phyloP scores from a whole-genome alignment of 1,284 basidiomycete species.

The Ustilago shanxiensis region DNA sequence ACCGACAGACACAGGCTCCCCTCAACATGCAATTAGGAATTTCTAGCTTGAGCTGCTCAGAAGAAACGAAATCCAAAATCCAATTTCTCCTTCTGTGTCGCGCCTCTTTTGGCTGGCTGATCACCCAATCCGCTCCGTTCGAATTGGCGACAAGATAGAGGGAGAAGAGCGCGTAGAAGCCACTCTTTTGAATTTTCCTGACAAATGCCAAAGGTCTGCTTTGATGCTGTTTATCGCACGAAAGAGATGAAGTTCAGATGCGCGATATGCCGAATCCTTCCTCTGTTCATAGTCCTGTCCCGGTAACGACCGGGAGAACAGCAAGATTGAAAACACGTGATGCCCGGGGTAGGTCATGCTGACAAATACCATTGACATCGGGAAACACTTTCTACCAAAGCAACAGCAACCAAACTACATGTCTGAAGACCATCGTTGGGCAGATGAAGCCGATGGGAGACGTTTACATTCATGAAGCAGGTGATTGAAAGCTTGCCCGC shows the following conservation, averaged over 20 bases:
- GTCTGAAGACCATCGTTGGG: too few relatives aligned
- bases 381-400: too few relatives aligned
- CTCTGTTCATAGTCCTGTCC: neutral
- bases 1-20: neutral
- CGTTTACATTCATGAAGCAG: too few relatives aligned
- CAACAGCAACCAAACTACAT: too few relatives aligned
- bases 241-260: neutral
- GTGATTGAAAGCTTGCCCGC: too few relatives aligned
- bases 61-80: constrained; percentile 13
- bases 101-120: constrained; percentile 40
- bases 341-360: constrained; percentile 5
- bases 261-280: neutral
- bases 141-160: neutral
- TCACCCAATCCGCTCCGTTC: constrained; percentile 16
- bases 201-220: constrained; percentile 29
- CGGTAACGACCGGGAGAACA: neutral
- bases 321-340: neutral
- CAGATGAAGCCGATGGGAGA: too few relatives aligned
- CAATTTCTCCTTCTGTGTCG: constrained; percentile 6
- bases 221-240: constrained; percentile 28
- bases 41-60: constrained; percentile 3
- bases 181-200: constrained; percentile 18
- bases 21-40: neutral
- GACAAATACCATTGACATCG: constrained; percentile 3
- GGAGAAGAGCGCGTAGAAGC: too few relatives aligned